Percentiles rank a stretch among this genome's conserved stretches.
Conservation (phyloP, 163 green algal species). For the Scenedesmus sp. region DNA sequence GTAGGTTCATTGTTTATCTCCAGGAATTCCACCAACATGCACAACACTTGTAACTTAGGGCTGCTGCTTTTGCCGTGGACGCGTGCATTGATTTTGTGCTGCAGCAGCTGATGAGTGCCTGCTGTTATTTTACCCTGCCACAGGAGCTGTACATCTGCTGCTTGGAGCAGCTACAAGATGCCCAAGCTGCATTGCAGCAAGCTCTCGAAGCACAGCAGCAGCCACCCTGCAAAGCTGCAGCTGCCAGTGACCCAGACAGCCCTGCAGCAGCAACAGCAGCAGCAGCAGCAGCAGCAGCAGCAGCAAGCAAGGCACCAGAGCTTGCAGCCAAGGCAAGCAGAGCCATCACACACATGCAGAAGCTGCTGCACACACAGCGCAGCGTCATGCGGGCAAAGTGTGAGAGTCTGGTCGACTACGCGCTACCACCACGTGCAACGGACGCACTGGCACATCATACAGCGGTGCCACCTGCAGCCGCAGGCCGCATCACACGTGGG, state of each 20-base stretch:
- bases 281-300: conserved; percentile 7
- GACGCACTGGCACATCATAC: not conserved
- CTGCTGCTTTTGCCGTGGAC: not conserved
- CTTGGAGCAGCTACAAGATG: not conserved
- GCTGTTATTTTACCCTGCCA: not conserved
- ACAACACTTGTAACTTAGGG: not conserved
- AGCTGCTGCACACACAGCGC: not conserved
- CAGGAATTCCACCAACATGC: not conserved
- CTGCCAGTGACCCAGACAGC: not conserved
- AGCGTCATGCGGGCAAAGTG: not conserved
- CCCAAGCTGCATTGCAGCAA: not conserved
- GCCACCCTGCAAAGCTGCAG: not conserved
- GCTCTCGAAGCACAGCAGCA: not conserved
- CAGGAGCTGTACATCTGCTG: not conserved
- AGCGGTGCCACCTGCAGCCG: not conserved
- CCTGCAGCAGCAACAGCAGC: too few species aligned
- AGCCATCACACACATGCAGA: not conserved
- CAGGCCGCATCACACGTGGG: not conserved
- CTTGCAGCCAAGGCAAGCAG: not conserved
- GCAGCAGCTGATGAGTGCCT: not conserved
- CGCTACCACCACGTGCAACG: not conserved
- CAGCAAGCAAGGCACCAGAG: not conserved
- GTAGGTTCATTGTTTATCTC: too few species aligned
- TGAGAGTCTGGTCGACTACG: not conserved
- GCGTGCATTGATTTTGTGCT: too few species aligned